A percentile compares a stretch with the other conserved stretches of the same genome.
These are phyloP conservation scores for Talaromyces sp. DNA, from an alignment of 2,329 filamentous ascomycete species.

Conservation along the genomic window DNA sequence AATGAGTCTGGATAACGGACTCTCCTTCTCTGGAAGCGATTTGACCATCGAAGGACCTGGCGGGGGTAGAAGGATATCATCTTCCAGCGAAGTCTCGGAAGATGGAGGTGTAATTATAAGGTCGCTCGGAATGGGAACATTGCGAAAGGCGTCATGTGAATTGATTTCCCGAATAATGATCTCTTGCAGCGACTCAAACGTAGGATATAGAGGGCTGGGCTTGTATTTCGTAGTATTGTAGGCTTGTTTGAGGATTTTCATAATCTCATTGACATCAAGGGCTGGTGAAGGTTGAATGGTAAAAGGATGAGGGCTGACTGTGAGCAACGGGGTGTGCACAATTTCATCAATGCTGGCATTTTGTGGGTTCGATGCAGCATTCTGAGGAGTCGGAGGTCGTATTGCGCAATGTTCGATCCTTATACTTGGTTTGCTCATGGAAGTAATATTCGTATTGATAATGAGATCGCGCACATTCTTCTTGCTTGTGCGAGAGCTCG, in stretches of 20 bases:
- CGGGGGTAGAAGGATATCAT: slow-evolving; percentile 15
- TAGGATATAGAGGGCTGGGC: slow-evolving; percentile 30
- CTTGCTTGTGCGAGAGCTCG: slow-evolving; percentile 23
- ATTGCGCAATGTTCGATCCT: slow-evolving; percentile 37
- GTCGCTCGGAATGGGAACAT: slow-evolving; percentile 32
- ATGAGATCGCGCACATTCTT: slow-evolving; percentile 42
- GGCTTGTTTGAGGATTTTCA: slow-evolving; percentile 41
- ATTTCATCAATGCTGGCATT: slow-evolving; percentile 41
- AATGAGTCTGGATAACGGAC: slow-evolving; percentile 30
- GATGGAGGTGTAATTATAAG: slow-evolving; percentile 34
- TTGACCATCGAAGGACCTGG: slow-evolving; percentile 18
- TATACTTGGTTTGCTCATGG: slow-evolving; percentile 27
- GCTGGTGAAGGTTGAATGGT: slow-evolving; percentile 26
- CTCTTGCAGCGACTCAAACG: slow-evolving; percentile 42
- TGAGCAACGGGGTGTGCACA: slow-evolving; percentile 40
- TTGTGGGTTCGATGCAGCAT: slow-evolving; percentile 23
- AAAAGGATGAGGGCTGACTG: slow-evolving; percentile 25
- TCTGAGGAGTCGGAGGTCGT: slow-evolving; percentile 34
- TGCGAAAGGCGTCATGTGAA: slow-evolving; percentile 42
- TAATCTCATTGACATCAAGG: slow-evolving; percentile 39
- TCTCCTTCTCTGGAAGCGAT: slow-evolving; percentile 31
- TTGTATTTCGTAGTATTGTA: slow-evolving; percentile 29
- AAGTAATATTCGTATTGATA: slow-evolving; percentile 39
- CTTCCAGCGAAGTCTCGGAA: slow-evolving; percentile 26
- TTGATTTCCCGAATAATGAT: slow-evolving; percentile 45